Conservation (phyloP, 768 basidiomycete genomes). For the Pleurotus giganteus region DNA sequence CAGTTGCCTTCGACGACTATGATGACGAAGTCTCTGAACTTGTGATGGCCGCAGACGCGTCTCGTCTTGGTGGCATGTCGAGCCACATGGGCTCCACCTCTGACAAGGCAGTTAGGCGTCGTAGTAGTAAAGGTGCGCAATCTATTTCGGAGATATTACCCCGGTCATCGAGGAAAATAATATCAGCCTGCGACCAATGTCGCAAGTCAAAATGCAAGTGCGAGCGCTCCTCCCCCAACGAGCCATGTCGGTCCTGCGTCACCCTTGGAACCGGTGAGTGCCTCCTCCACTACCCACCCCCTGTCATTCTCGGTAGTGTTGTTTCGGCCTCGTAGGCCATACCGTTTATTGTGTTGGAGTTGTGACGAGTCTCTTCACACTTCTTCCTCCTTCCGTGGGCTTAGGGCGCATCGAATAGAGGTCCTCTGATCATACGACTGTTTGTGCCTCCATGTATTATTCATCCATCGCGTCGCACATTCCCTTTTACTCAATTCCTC, state of each 20-base stretch:
- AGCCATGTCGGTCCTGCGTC: slow-evolving; percentile 76
- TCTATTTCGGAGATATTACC: neutral
- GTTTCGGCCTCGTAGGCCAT: neutral
- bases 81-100: slow-evolving; percentile 16
- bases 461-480: slow-evolving; percentile 8
- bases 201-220: slow-evolving; percentile 91
- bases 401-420: slow-evolving; percentile 7
- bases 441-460: slow-evolving; percentile 8
- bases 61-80: slow-evolving; percentile 18
- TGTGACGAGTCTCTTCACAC: neutral
- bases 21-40: slow-evolving; percentile 62
- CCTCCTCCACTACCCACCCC: slow-evolving; percentile 1
- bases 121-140: slow-evolving; percentile 72
- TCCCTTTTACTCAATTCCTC: slow-evolving; percentile 11
- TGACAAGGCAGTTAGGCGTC: slow-evolving; percentile 60
- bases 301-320: slow-evolving; percentile 4
- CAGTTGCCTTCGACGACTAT: slow-evolving; percentile 53
- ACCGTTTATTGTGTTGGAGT: neutral
- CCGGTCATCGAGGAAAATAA: slow-evolving; percentile 1
- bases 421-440: slow-evolving; percentile 3
- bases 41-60: slow-evolving; percentile 31
- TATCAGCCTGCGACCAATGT: slow-evolving; percentile 81
- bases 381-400: slow-evolving; percentile 6
- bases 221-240: slow-evolving; percentile 58
- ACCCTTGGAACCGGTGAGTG: slow-evolving; percentile 67